These are phyloP conservation scores for Chenopodium suecicum DNA, from an alignment of 148 eudicot species.

Conservation along the genomic window DNA sequence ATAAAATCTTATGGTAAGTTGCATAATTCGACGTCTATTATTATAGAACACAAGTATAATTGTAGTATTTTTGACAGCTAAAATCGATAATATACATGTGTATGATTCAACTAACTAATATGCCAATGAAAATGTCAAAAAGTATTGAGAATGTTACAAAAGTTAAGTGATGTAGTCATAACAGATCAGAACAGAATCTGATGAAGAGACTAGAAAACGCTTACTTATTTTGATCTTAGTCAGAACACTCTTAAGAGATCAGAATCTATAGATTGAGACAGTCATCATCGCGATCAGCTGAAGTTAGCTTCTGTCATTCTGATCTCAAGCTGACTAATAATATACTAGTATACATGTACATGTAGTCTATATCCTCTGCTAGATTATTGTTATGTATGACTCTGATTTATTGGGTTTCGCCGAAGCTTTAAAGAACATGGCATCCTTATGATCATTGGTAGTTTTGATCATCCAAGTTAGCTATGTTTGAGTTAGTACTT, in stretches of 20 bases:
- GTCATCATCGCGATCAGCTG: not conserved
- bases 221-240: not conserved
- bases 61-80: no score
- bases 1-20: not conserved
- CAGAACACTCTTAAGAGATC: not conserved
- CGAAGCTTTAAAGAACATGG: no score
- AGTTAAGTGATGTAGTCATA: not conserved
- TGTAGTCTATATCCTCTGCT: no score
- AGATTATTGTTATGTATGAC: no score
- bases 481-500: no score
- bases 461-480: no score
- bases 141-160: not conserved
- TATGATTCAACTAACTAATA: no score
- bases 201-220: not conserved
- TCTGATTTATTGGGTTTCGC: no score
- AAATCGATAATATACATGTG: no score
- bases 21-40: not conserved
- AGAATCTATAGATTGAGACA: not conserved
- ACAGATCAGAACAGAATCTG: not conserved
- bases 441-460: no score
- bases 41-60: no score
- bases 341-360: no score
- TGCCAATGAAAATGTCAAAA: not conserved
- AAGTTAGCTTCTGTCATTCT: not conserved
- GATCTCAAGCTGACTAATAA: not conserved